Evolutionary conservation across 495 filamentous ascomycete species (phyloP).

Genomic region (Aspergillus sclerotiicarbonarius): DNA sequence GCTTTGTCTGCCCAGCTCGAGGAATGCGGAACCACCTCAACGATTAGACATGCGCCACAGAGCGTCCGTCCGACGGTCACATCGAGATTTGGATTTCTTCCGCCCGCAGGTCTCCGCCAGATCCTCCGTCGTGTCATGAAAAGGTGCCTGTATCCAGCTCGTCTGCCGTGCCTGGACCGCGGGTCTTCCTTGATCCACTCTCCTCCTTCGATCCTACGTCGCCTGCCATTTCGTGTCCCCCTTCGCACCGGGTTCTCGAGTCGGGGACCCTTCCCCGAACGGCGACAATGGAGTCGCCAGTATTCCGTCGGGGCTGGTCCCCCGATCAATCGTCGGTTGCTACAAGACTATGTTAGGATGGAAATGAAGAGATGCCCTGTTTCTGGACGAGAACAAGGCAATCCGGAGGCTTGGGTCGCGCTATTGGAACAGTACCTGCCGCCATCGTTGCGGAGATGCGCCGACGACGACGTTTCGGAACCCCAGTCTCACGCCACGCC

Average conservation of each 20-base stretch:
- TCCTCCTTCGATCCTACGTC: constrained; percentile 6
- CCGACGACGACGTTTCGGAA: constrained; percentile 10
- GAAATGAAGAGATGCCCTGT: constrained; percentile 16
- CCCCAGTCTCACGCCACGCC: constrained; percentile 9
- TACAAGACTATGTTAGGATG: constrained; percentile 2
- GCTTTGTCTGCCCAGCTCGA: background rate
- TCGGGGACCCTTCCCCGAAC: constrained; percentile 11
- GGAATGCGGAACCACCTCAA: constrained; percentile 26
- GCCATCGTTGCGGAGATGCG: constrained; percentile 27
- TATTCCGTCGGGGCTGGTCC: constrained; percentile 15
- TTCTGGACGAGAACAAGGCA: constrained; percentile 7
- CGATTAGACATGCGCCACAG: constrained; percentile 39
- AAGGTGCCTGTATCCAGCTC: constrained; percentile 38
- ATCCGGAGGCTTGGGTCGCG: constrained; percentile 39
- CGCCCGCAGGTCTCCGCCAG: constrained; percentile 25
- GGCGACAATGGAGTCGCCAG: constrained; percentile 25
- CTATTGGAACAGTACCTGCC: constrained; percentile 45
- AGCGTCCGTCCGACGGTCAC: constrained; percentile 24
- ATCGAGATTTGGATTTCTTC: constrained; percentile 37
- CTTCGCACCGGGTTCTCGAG: constrained; percentile 4
- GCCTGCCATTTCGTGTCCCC: background rate
- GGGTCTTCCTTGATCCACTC: constrained; percentile 18
- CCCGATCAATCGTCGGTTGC: constrained; percentile 8
- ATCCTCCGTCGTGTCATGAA: constrained; percentile 45
- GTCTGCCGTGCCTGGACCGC: constrained; percentile 36